Evolutionary conservation across 148 eudicot species (phyloP).

Genomic region (Simmondsia chinensis): DNA sequence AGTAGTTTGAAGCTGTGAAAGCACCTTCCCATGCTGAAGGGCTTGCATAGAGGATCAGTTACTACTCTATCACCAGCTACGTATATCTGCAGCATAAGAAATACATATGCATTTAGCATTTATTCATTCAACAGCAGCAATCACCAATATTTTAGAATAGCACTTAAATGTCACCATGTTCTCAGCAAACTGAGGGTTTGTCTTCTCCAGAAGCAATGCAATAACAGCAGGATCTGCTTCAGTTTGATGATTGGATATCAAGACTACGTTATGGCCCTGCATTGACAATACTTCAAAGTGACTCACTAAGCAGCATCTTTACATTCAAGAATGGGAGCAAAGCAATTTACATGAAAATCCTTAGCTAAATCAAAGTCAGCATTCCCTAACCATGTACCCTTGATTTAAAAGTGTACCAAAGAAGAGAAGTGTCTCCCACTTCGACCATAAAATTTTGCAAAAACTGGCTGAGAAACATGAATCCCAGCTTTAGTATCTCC

Average conservation of each 20-base stretch:
- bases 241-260: conserved; percentile 95
- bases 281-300: too few species aligned
- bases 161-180: conserved; percentile 42
- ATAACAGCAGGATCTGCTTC: conserved; percentile 99
- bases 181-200: conserved; percentile 58
- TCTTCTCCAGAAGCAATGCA: conserved; percentile 72
- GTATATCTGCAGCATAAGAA: conserved; percentile 49
- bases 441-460: too few species aligned
- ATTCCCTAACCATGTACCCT: too few species aligned
- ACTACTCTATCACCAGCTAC: conserved; percentile 97
- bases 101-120: conserved; percentile 13
- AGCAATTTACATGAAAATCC: too few species aligned
- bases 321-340: too few species aligned
- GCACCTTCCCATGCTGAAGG: conserved; percentile 99
- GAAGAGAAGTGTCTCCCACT: too few species aligned
- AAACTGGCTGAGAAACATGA: too few species aligned
- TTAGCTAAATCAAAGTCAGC: too few species aligned
- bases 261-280: conserved; percentile 89
- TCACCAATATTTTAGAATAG: conserved; percentile 5
- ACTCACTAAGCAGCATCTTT: too few species aligned
- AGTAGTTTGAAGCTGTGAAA: conserved; percentile 3
- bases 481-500: too few species aligned
- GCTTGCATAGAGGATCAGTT: conserved; percentile 97
- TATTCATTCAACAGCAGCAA: conserved; percentile 7
- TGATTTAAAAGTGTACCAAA: too few species aligned